Evolutionary conservation across 2,329 filamentous ascomycete species (phyloP), one percentile per base, ranked within the genome.

Genomic region (Fusarium bactridioides): DNA sequence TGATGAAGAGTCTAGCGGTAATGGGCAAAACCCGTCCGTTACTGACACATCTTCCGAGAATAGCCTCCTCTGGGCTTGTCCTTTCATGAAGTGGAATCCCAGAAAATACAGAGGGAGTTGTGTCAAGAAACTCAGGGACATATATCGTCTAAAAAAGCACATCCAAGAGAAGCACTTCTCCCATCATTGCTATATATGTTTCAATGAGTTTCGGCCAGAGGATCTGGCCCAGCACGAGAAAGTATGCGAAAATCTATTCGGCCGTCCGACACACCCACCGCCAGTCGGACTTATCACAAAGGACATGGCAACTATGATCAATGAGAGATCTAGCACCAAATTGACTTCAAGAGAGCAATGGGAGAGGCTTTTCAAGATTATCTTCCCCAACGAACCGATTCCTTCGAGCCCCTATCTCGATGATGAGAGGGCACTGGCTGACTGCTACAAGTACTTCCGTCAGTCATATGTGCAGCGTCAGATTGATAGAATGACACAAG

Each of bases 61-160:
- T 9, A 25, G 8, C 19, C 47, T 6, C 3, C 6, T 19, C 7
- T 61, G 23, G 25, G 67, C 56, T n/a, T 70, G 65, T 16, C 67
- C 67, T 7, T 70, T 57, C 25, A 11, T 44, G 4, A 65, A 69
- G 6, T 58, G 44, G 65, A n/a, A 40, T 0, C 47, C 47, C 2
- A 1, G 7, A 1, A 0, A 8, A 0, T 50, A 64, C 31, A 12
- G 10, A 7, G 19, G 1, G 1, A 27, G 0, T 29, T 40, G 50
- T 35, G 1, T 19, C 27, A 12, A 33, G 10, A 44, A 25, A 9
- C 25, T 61, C 13, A 35, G 10, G 23, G 33, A 9, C 1, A 48
- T 62, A 4, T 23, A 44, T 19, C 5, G 41, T 3, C 19, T 69
- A 1, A 27, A 55, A 27, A 50, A 8, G 21, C 63, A 65, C 13